A percentile compares a stretch with the other conserved stretches of the same genome.
These are phyloP conservation scores for Vitis vinifera DNA, from an alignment of 164 flowering plant genomes.

Conservation along the genomic window ASM3070453v1 NC_081818.1:29670501-29671000, in stretches of 20 bases:
- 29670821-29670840: no score
- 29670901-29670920: conserved; percentile 53
- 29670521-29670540: conserved; percentile 57
- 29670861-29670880: conserved; percentile 11
- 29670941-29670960: background rate
- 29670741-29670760: background rate
- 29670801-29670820: no score
- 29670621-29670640: conserved; percentile 49
- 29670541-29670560: conserved; percentile 58
- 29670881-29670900: conserved; percentile 29
- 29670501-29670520: conserved; percentile 57
- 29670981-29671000: conserved; percentile 2
- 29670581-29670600: conserved; percentile 61
- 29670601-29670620: conserved; percentile 44
- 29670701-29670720: background rate
- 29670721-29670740: conserved; percentile 1
- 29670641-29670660: conserved; percentile 84
- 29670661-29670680: conserved; percentile 79
- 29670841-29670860: conserved; percentile 2
- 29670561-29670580: conserved; percentile 62
- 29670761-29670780: background rate
- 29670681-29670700: conserved; percentile 27
- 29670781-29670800: background rate
- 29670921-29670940: conserved; percentile 7
- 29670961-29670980: conserved; percentile 6